These are phyloP conservation scores for Fomitopsis palustris DNA, from an alignment of 1,284 basidiomycete genomes.

Conservation along the genomic window DNA sequence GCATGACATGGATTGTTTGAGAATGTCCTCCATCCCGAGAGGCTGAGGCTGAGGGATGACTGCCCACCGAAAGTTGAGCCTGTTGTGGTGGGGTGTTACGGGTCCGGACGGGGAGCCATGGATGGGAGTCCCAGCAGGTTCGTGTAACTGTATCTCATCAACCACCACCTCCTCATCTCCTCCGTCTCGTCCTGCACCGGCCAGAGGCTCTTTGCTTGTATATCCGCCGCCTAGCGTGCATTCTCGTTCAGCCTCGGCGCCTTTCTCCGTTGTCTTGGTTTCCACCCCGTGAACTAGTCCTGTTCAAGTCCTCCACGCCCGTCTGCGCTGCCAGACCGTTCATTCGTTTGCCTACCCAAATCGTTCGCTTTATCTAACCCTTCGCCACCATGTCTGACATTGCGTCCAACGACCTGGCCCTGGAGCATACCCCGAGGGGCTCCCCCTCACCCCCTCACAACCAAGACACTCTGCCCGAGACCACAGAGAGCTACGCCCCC, in stretches of 20 bases:
- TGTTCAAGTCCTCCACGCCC: background rate
- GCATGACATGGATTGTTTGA: background rate
- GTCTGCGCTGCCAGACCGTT: background rate
- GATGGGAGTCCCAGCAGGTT: background rate
- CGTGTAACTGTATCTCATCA: background rate
- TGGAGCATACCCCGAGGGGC: background rate
- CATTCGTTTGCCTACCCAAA: background rate
- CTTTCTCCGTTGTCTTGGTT: background rate
- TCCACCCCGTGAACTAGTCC: background rate
- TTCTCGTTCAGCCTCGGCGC: background rate
- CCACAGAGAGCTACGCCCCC: background rate
- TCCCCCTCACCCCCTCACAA: background rate
- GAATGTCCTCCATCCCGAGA: background rate
- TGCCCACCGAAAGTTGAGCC: background rate
- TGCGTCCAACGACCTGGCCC: background rate
- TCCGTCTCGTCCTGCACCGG: background rate
- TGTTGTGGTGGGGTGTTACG: background rate
- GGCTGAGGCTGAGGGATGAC: background rate
- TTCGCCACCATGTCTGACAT: conserved; percentile 1
- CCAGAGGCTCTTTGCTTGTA: background rate
- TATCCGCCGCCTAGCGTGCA: background rate
- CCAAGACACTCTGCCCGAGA: background rate
- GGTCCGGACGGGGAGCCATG: background rate
- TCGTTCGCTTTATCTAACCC: background rate
- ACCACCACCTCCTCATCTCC: background rate